A percentile compares a stretch with the other conserved stretches of the same genome.
Evolutionary conservation across 805 yeast species (phyloP).

Genomic region (Suhomyces canberraensis): DNA sequence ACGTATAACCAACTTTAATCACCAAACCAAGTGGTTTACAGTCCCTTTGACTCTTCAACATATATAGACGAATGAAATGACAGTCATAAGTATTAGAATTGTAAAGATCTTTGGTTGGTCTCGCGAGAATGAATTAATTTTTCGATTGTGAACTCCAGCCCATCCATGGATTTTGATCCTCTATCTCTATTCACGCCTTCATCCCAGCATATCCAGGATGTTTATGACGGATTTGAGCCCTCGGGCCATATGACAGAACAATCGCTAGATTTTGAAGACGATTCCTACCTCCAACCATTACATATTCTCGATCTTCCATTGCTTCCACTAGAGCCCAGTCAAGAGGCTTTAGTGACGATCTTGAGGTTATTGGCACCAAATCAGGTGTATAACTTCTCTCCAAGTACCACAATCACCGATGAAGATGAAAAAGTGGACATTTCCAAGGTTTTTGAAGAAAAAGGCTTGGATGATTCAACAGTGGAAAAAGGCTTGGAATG

Average conservation of each 20-base stretch:
- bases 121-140: no score
- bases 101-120: no score
- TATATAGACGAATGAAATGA: no score
- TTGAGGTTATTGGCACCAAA: slow-evolving; percentile 49
- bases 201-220: no score
- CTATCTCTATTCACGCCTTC: slow-evolving; percentile 40
- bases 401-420: slow-evolving; percentile 6
- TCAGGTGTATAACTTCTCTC: slow-evolving; percentile 50
- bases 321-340: slow-evolving; percentile 45
- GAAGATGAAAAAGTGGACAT: slow-evolving; percentile 7
- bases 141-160: no score
- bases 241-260: no score
- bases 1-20: no score
- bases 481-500: slow-evolving; percentile 38
- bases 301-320: slow-evolving; percentile 61
- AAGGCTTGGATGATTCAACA: slow-evolving; percentile 23
- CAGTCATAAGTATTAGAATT: no score
- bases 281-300: slow-evolving; percentile 31
- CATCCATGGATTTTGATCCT: slow-evolving; percentile 46
- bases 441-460: slow-evolving; percentile 27
- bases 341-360: slow-evolving; percentile 39
- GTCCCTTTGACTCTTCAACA: no score
- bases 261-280: slow-evolving; percentile 9
- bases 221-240: no score
- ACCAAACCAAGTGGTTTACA: no score